A percentile compares a stretch with the other conserved stretches of the same genome.
These are phyloP conservation scores for Monilinia fructigena DNA, from an alignment of 2,329 filamentous ascomycete genomes.

Conservation along the genomic window DNA sequence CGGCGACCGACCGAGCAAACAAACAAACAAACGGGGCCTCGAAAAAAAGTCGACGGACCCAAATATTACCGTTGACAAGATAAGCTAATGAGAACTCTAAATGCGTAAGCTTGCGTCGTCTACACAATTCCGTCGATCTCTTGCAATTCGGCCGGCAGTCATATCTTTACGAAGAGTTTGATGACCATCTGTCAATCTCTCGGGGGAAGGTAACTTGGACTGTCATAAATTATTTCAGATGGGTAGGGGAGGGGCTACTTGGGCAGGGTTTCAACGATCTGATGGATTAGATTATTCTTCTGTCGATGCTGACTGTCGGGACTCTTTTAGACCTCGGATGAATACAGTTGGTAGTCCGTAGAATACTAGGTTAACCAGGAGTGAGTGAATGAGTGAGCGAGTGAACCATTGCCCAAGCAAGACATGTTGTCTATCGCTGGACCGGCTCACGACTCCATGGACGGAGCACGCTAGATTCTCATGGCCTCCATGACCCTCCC, in stretches of 20 bases:
- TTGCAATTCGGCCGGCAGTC: neutral
- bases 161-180: neutral
- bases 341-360: neutral
- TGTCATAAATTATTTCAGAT: neutral
- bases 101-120: neutral
- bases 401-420: neutral
- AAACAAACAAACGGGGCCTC: neutral
- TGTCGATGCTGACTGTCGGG: neutral
- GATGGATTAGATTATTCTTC: neutral
- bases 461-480: slow-evolving; percentile 18
- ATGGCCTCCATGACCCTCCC: slow-evolving; percentile 5
- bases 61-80: slow-evolving; percentile 6
- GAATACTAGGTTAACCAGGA: neutral
- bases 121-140: neutral
- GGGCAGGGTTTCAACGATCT: neutral
- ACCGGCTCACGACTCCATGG: neutral
- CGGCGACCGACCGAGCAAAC: neutral
- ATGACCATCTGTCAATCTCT: neutral
- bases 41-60: neutral
- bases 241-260: slow-evolving; percentile 1
- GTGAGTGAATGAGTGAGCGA: neutral
- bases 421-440: neutral
- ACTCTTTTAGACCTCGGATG: slow-evolving; percentile 10
- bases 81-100: slow-evolving; percentile 10
- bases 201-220: neutral